These are phyloP conservation scores for Brassica rapa DNA, from an alignment of 345 rosid genomes.

Conservation along the genomic window DNA sequence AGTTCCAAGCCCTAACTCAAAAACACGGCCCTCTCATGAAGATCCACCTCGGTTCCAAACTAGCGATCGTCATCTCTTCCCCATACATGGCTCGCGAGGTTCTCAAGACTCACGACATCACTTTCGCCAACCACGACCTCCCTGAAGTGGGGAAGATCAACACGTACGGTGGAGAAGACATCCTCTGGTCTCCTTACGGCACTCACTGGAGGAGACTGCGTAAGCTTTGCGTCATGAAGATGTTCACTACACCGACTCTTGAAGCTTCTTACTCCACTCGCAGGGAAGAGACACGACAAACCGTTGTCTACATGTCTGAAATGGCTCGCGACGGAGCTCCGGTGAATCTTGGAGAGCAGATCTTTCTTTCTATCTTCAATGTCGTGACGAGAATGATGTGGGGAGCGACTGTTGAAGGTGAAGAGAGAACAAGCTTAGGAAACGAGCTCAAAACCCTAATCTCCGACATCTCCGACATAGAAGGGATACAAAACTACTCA, in stretches of 20 bases:
- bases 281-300: slow-evolving; percentile 37
- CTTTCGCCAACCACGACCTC: slow-evolving; percentile 46
- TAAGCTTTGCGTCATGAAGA: slow-evolving; percentile 39
- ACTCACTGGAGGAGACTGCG: slow-evolving; percentile 41
- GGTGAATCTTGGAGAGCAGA: slow-evolving; percentile 35
- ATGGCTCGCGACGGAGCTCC: slow-evolving; percentile 42
- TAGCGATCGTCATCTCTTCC: slow-evolving; percentile 37
- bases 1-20: slow-evolving; percentile 33
- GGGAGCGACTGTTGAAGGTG: slow-evolving; percentile 51
- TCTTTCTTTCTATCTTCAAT: slow-evolving; percentile 45
- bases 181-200: slow-evolving; percentile 44
- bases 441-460: slow-evolving; percentile 43
- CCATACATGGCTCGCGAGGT: slow-evolving; percentile 40
- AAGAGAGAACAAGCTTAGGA: slow-evolving; percentile 38
- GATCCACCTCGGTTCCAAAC: slow-evolving; percentile 41
- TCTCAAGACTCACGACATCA: slow-evolving; percentile 40
- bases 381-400: slow-evolving; percentile 51
- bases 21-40: slow-evolving; percentile 47
- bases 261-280: slow-evolving; percentile 46
- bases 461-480: slow-evolving; percentile 31
- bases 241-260: slow-evolving; percentile 44
- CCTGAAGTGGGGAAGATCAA: slow-evolving; percentile 25
- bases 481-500: slow-evolving; percentile 54
- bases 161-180: slow-evolving; percentile 43
- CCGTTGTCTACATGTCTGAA: slow-evolving; percentile 39